Percentiles rank a stretch among this genome's conserved stretches.
Evolutionary conservation across 1,284 basidiomycete species (phyloP).

Genomic region (Dichomitus squalens): DNA sequence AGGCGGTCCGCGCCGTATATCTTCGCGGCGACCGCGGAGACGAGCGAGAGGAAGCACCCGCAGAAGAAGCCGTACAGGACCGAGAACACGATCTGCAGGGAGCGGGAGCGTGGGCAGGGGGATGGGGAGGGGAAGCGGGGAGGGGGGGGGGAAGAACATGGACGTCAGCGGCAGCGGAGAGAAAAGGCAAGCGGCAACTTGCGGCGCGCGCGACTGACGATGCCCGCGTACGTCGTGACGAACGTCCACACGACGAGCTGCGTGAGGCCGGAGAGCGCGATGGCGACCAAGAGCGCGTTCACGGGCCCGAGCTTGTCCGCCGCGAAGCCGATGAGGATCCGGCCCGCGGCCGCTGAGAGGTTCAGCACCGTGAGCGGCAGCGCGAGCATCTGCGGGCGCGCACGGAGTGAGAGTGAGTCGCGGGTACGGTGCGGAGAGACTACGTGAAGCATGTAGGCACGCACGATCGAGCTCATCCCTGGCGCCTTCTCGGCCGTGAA

Average conservation of each 20-base stretch:
- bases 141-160: too few relatives aligned
- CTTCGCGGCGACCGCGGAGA: slow-evolving; percentile 28
- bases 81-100: slow-evolving; percentile 28
- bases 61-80: slow-evolving; percentile 31
- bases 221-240: slow-evolving; percentile 22
- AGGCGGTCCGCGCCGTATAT: slow-evolving; percentile 28
- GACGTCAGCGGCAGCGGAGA: background rate
- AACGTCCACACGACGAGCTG: slow-evolving; percentile 27
- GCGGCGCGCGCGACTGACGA: slow-evolving; percentile 6
- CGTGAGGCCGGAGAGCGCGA: slow-evolving; percentile 22
- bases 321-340: slow-evolving; percentile 21
- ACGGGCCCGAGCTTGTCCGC: slow-evolving; percentile 25
- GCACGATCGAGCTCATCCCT: slow-evolving; percentile 14
- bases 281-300: slow-evolving; percentile 21
- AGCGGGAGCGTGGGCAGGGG: too few relatives aligned
- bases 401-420: background rate
- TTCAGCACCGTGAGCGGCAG: slow-evolving; percentile 24
- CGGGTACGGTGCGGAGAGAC: too few relatives aligned
- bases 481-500: slow-evolving; percentile 22
- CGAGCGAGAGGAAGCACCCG: slow-evolving; percentile 29
- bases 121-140: too few relatives aligned
- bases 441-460: background rate
- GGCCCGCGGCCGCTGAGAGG: slow-evolving; percentile 22
- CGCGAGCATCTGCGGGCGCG: slow-evolving; percentile 10
- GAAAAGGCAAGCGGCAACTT: slow-evolving; percentile 6